phyloP scores from a whole-genome alignment of 352 stramenopile species.

The Globisporangium splendens region DNA sequence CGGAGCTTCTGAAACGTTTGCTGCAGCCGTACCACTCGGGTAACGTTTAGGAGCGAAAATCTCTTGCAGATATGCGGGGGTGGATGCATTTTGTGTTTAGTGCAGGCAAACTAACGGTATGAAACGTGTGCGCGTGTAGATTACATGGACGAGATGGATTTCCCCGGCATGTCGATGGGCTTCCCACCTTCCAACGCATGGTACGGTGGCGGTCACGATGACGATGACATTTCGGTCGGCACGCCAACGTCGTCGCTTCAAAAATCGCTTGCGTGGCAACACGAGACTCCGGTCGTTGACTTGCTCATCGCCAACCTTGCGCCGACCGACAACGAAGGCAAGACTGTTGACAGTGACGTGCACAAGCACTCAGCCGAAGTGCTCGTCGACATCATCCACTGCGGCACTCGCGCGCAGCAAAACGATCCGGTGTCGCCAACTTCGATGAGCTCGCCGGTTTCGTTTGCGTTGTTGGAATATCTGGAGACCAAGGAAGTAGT shows the following conservation, averaged over 20 bases:
- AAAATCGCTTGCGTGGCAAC: conserved; percentile 74
- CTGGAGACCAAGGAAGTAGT: conserved; percentile 73
- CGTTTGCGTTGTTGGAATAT: conserved; percentile 72
- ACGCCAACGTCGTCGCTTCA: conserved; percentile 61
- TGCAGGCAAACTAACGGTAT: too few species aligned
- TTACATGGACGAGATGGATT: conserved; percentile 88
- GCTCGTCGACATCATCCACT: conserved; percentile 85
- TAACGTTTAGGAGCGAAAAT: conserved; percentile 13
- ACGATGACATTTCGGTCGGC: conserved; percentile 61
- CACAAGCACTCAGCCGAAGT: conserved; percentile 85
- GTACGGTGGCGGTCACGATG: conserved; percentile 58
- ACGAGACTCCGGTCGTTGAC: conserved; percentile 67
- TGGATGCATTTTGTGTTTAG: too few species aligned
- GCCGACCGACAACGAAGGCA: conserved; percentile 26
- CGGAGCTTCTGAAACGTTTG: conserved; percentile 80
- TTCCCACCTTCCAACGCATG: conserved; percentile 73
- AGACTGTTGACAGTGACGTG: conserved; percentile 56
- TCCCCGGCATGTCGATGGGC: conserved; percentile 70
- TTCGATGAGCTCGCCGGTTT: conserved; percentile 46
- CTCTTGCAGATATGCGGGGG: too few species aligned
- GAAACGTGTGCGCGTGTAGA: conserved; percentile 25
- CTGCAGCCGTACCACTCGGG: conserved; percentile 78
- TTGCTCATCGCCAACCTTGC: conserved; percentile 55
- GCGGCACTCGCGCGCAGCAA: conserved; percentile 68
- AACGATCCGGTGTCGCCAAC: conserved; percentile 62